Percentiles rank a stretch among this genome's conserved stretches.
These are phyloP conservation scores for Zalaria obscura DNA, from an alignment of 2,329 filamentous ascomycete genomes.

Conservation along the genomic window DNA sequence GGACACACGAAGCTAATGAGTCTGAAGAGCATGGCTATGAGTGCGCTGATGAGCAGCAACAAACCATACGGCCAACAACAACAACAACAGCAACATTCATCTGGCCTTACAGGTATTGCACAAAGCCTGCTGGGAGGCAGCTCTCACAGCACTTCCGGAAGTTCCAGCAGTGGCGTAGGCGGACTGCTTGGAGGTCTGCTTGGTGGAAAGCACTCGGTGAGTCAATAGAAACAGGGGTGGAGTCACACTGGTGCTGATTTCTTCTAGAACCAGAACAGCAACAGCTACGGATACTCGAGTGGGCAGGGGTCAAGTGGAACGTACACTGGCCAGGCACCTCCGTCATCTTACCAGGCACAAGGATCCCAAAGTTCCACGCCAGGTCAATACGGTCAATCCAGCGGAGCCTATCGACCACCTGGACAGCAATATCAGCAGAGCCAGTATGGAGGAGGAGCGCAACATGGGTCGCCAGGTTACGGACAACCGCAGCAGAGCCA, in stretches of 20 bases:
- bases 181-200: constrained; percentile 9
- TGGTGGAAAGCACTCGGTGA: constrained; percentile 8
- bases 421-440: constrained; percentile 6
- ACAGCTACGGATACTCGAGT: constrained; percentile 21
- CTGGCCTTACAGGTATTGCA: constrained; percentile 16
- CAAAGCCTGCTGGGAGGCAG: constrained; percentile 17
- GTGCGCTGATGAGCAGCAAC: constrained; percentile 14
- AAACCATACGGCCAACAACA: constrained; percentile 12
- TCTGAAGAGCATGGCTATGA: constrained; percentile 12
- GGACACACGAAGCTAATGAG: not conserved
- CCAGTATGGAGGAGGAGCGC: not conserved
- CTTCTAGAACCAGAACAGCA: constrained; percentile 4
- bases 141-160: constrained; percentile 3
- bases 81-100: constrained; percentile 7
- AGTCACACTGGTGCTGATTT: too few species aligned
- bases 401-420: constrained; percentile 10
- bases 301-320: constrained; percentile 13
- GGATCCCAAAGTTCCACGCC: constrained; percentile 9
- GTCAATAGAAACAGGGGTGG: not conserved
- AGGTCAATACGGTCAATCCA: constrained; percentile 9
- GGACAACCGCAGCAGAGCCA: constrained; percentile 10
- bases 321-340: constrained; percentile 21
- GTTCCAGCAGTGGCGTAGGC: constrained; percentile 3
- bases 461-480: constrained; percentile 9
- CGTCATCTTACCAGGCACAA: constrained; percentile 18